Percentiles rank a stretch among this genome's conserved stretches.
phyloP scores from a whole-genome alignment of 768 basidiomycete genomes.

The Termitomyces sp. region DNA sequence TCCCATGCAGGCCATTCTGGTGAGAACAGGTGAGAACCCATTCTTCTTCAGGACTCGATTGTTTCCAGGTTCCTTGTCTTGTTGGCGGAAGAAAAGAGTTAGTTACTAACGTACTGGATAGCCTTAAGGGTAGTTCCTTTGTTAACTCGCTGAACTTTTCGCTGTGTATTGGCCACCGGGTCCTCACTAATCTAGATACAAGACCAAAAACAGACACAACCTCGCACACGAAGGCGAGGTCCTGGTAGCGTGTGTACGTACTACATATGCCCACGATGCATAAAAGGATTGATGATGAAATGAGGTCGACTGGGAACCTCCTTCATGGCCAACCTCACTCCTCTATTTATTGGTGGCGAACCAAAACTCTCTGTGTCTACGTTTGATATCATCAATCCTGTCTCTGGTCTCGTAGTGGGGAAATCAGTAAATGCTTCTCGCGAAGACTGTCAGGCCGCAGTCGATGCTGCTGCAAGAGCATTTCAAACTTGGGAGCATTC shows the following conservation, averaged over 20 bases:
- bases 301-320: not conserved
- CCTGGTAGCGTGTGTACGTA: not conserved
- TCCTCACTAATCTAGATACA: not conserved
- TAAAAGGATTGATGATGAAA: not conserved
- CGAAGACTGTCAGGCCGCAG: slow-evolving; percentile 41
- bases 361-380: slow-evolving; percentile 32
- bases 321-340: slow-evolving; percentile 27
- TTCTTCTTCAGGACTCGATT: not conserved
- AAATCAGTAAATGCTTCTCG: slow-evolving; percentile 42
- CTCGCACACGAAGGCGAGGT: not conserved
- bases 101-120: not conserved
- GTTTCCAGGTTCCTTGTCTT: not conserved
- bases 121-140: not conserved
- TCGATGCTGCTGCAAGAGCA: slow-evolving; percentile 42
- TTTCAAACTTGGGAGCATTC: slow-evolving; percentile 47
- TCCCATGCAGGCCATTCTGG: not conserved
- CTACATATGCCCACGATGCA: not conserved
- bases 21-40: too few species aligned
- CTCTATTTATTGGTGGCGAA: slow-evolving; percentile 41
- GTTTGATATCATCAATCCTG: slow-evolving; percentile 46
- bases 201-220: not conserved
- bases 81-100: not conserved
- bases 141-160: not conserved
- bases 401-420: slow-evolving; percentile 40
- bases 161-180: not conserved